A percentile compares a stretch with the other conserved stretches of the same genome.
Conservation (phyloP, 805 yeast species). For the Ogataea pignaliae region DNA sequence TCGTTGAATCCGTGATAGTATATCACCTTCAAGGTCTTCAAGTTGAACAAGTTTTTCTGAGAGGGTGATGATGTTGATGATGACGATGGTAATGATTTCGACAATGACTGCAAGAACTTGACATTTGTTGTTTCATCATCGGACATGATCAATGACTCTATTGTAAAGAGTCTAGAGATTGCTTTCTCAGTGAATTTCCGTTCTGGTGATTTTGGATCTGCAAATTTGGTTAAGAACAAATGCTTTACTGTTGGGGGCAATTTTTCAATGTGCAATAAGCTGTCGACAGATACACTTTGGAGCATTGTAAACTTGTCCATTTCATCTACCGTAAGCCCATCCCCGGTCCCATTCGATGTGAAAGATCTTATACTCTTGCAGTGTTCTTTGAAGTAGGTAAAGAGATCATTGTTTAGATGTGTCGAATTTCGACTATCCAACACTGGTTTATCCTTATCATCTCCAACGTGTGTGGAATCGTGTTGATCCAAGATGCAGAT, state of each 20-base stretch:
- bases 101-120: constrained; percentile 30
- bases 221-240: constrained; percentile 13
- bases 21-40: constrained; percentile 36
- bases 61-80: not conserved
- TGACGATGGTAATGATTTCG: constrained; percentile 12
- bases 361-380: constrained; percentile 10
- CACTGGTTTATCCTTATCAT: constrained; percentile 5
- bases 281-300: constrained; percentile 12
- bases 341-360: constrained; percentile 6
- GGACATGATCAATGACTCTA: constrained; percentile 9
- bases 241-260: constrained; percentile 17
- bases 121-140: constrained; percentile 25
- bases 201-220: constrained; percentile 1
- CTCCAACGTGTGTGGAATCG: constrained; percentile 17
- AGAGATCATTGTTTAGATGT: constrained; percentile 16
- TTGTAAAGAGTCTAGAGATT: not conserved
- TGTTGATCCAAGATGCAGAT: constrained; percentile 29
- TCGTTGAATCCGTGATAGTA: constrained; percentile 44
- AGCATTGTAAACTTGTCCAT: constrained; percentile 7
- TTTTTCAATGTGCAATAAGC: constrained; percentile 13
- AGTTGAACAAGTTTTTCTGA: constrained; percentile 11
- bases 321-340: constrained; percentile 1
- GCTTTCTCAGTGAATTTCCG: constrained; percentile 2
- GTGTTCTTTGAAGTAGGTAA: constrained; percentile 19
- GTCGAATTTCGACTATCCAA: constrained; percentile 2